Evolutionary conservation across 2,329 filamentous ascomycete species (phyloP), one percentile per base, ranked within the genome.

Genomic region (Beauveria varroae): DNA sequence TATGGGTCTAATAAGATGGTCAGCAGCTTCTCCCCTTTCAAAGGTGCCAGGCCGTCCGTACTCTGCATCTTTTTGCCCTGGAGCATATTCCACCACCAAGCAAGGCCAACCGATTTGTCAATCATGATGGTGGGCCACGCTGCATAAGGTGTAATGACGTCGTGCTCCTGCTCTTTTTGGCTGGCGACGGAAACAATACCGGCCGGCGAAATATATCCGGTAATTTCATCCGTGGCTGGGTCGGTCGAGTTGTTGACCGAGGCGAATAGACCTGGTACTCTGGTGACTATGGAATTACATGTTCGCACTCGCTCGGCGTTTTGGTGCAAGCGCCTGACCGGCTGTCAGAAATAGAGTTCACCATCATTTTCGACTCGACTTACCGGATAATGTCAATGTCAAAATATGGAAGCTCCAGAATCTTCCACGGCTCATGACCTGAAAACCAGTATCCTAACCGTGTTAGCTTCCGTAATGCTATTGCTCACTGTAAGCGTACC

Each of bases 31-130:
- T n/a, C 22, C 46, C 16, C 37, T 5, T 28, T 30, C 37, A 6
- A 46, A 20, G 2, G 44, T 12, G 8, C 41, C 41, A 26, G 3
- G 26, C 4, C 7, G 44, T 64, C 69, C 14, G 64, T 62, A 75
- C 74, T 78, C 59, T 78, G 76, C 75, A 78, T 77, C 66, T 76
- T 76, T 66, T 75, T 76, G 2, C 68, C 75, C 5, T 69, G 59
- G 2, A 72, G 68, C 74, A 76, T 78, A 55, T 76, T 77, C 53
- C 69, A 71, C 75, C 74, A 77, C 75, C 75, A 78, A 4, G 73
- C 75, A 28, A 77, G 65, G 0, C 75, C 75, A 3, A 76, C 71
- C 6, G 67, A 66, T 54, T 72, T 73, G 62, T 76, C 69, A 28
- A 76, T 71, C 34, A 77, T 57, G 0, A 76, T 67, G 8, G 69